A percentile compares a stretch with the other conserved stretches of the same genome.
These are phyloP conservation scores for Yamadazyma buinensis DNA, from an alignment of 1,139 yeast genomes.

Conservation along the genomic window DNA sequence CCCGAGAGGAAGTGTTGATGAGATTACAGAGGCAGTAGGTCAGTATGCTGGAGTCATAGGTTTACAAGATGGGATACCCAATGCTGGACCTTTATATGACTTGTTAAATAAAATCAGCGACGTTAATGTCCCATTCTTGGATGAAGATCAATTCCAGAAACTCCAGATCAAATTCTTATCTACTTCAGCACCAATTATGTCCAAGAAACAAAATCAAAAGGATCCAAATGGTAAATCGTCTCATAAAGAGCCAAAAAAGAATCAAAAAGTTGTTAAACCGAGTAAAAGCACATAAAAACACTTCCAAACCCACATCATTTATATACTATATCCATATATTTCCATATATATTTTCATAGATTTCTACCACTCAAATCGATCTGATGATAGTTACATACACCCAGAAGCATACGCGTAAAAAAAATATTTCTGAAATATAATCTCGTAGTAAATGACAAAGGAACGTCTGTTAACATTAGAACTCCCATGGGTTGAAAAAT, in stretches of 20 bases:
- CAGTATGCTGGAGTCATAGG: constrained; percentile 27
- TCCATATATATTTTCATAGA: no score
- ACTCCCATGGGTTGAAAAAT: constrained; percentile 85
- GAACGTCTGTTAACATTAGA: constrained; percentile 24
- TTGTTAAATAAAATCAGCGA: constrained; percentile 32
- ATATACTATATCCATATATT: no score
- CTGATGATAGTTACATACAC: no score
- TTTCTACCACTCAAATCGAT: no score
- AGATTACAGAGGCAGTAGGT: constrained; percentile 29
- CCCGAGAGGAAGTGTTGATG: constrained; percentile 43
- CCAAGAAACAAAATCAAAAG: constrained; percentile 2
- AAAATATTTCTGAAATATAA: no score
- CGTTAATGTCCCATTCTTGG: constrained; percentile 46
- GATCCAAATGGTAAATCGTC: no score
- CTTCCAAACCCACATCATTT: no score
- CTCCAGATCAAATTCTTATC: constrained; percentile 37
- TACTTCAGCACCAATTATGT: constrained; percentile 39
- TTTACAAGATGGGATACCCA: constrained; percentile 17
- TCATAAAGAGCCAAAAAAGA: no score
- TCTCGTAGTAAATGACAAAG: no score
- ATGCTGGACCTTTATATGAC: constrained; percentile 27
- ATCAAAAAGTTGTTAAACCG: no score
- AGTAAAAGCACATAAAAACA: no score
- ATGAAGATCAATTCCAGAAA: constrained; percentile 17
- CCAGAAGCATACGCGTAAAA: no score